Conservation (phyloP, 1,284 basidiomycete species). For the Melampsora americana region DNA sequence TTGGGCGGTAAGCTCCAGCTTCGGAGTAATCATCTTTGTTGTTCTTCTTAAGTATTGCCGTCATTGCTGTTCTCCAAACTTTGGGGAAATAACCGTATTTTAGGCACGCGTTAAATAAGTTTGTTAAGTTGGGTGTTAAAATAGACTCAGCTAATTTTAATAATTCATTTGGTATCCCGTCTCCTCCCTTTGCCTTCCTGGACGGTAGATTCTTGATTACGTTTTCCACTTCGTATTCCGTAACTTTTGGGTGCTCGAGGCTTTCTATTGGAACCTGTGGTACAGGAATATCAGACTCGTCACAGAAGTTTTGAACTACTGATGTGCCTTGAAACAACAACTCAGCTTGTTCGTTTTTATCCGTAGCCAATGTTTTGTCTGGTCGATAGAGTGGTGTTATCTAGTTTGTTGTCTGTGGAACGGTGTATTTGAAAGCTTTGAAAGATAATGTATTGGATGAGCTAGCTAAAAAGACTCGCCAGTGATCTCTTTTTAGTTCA, state of each 20-base stretch:
- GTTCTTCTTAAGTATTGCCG: neutral
- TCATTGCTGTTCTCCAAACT: neutral
- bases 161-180: neutral
- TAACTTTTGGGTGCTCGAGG: neutral
- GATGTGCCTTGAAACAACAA: neutral
- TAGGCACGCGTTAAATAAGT: neutral
- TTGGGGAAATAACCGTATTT: neutral
- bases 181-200: neutral
- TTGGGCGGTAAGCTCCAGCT: neutral
- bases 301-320: neutral
- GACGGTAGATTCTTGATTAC: neutral
- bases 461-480: neutral
- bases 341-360: neutral
- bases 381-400: neutral
- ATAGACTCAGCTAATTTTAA: neutral
- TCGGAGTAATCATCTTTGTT: neutral
- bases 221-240: neutral
- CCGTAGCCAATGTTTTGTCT: neutral
- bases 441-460: neutral
- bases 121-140: neutral
- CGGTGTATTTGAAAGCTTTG: neutral
- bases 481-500: neutral
- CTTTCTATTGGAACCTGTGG: neutral
- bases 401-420: neutral
- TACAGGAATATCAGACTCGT: neutral